Conservation (phyloP, 306 rosid species). For the Castanea mollissima region DNA sequence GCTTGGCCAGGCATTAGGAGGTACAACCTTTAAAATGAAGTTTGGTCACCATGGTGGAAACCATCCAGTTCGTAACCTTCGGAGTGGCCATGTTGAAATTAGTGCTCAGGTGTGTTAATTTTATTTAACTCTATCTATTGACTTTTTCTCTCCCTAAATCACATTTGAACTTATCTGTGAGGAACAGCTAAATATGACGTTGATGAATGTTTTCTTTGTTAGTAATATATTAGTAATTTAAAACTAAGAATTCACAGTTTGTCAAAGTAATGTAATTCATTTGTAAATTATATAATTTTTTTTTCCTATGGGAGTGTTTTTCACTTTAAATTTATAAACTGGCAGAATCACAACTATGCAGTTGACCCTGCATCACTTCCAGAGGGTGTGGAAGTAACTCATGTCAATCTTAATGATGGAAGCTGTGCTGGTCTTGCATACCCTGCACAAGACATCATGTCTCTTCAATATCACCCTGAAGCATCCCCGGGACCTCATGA, state of each 20-base stretch:
- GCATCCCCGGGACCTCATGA: no score
- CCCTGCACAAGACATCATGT: no score
- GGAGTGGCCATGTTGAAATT: conserved; percentile 71
- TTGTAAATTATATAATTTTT: not conserved
- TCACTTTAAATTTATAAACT: conserved; percentile 5
- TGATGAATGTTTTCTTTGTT: not conserved
- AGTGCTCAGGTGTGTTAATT: conserved; percentile 73
- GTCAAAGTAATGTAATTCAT: not conserved
- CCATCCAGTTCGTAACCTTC: conserved; percentile 87
- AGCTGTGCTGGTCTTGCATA: no score
- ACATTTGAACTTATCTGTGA: no score
- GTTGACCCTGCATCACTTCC: conserved; percentile 83
- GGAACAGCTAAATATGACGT: no score
- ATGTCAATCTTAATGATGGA: no score
- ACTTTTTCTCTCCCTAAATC: not conserved
- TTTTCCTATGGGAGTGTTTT: not conserved
- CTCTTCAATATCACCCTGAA: no score
- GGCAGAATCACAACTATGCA: conserved; percentile 91
- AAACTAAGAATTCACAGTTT: not conserved
- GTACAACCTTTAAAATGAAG: conserved; percentile 90
- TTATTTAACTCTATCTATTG: not conserved
- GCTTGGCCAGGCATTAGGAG: conserved; percentile 94
- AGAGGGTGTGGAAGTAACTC: not conserved
- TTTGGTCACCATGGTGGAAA: conserved; percentile 99
- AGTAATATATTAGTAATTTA: not conserved